phyloP scores from a whole-genome alignment of 73 alveolate species.

The Symbiodinium pilosum region DNA sequence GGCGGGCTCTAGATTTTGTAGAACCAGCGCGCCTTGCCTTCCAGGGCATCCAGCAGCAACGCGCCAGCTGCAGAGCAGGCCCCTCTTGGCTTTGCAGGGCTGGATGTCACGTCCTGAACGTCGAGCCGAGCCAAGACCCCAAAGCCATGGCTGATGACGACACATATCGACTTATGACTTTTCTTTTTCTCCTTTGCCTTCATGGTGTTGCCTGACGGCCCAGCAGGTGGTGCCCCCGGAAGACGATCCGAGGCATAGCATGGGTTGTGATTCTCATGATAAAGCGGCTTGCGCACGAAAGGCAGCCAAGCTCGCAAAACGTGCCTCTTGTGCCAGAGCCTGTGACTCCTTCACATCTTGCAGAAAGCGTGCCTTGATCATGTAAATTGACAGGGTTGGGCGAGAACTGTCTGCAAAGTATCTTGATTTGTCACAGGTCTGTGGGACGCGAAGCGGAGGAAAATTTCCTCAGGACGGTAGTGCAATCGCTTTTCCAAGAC shows the following conservation, averaged over 20 bases:
- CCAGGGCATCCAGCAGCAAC: background rate
- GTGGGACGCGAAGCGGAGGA: conserved; percentile 57
- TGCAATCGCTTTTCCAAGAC: background rate
- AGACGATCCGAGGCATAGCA: background rate
- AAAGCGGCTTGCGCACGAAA: no score
- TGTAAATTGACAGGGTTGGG: background rate
- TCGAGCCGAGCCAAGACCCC: no score
- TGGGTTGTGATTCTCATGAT: no score
- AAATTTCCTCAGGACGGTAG: conserved; percentile 48
- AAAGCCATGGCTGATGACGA: no score
- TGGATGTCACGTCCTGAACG: no score
- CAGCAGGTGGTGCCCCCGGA: background rate
- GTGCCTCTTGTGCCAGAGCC: background rate
- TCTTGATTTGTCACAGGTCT: background rate
- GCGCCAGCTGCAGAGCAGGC: background rate
- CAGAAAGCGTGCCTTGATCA: background rate
- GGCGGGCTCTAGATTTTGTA: background rate
- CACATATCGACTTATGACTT: no score
- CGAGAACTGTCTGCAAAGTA: background rate
- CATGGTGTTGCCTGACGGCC: no score
- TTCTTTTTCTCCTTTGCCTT: no score
- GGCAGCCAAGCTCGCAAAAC: background rate
- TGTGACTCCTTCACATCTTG: no score
- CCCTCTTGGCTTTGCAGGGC: no score
- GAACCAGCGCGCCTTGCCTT: background rate